Base-by-base conservation (phyloP, 257 asterid genomes). In the Petrea volubilis region DNA sequence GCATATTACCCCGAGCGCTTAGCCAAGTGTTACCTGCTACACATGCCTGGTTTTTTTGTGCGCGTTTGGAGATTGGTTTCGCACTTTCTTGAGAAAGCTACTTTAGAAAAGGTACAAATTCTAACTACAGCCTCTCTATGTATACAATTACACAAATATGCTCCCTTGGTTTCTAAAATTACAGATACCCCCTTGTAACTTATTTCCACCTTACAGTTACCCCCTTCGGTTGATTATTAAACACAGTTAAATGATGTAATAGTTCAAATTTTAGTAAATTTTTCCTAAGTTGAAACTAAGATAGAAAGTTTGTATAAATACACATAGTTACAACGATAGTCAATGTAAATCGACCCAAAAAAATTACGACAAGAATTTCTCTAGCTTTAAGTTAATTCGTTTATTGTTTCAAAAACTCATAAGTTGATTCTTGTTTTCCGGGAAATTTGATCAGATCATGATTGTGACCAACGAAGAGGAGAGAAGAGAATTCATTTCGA, bases 1-100 rank as follows among this genome's bases (percentile, higher is more conserved):
- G 82, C 87, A 21, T 92, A 89, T 57, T 92, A 92, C 75, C 96
- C 97, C 0, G 96, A 89, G 75, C 89, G 97, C 53, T 78, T 89
- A 56, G 86, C 87, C 67, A 73, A 84, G 85, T 77, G 74, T 14
- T 92, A 86, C 82, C 53, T 89, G 7, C 51, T 87, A 44, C 67
- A 89, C 78, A 87, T 92, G 96, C 96, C 96, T 1, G 83, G 82
- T 12, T 89, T 92, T 78, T 89, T 92, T 67, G 96, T 84, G 55
- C 72, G 84, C 12, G 76, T 88, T 17, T 89, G 97, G 97, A 86
- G 64, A 80, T 36, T 87, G 15, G 66, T 92, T 74, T 87, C 91
- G 7, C 87, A 86, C 63, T 86, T 86, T 58, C 84, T 89, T 28
- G 96, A 92, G 59, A 86, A 86, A 70, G 87, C 88, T 70, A 92